Evolutionary conservation across 352 stramenopile species (phyloP), one percentile per base, ranked within the genome.

Genomic region (Pythium brachiatum): DNA sequence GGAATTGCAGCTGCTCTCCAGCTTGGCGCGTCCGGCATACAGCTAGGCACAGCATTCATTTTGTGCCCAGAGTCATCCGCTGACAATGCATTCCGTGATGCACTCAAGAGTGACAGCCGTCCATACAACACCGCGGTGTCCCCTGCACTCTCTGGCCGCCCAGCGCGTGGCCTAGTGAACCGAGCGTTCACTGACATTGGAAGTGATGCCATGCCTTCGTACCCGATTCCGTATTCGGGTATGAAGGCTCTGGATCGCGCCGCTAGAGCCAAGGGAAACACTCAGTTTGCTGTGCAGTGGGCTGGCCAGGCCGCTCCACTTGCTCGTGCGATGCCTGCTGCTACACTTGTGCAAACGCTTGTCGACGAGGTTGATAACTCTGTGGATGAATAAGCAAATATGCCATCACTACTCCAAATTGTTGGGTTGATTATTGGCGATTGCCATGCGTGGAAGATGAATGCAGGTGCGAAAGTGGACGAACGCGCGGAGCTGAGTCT

Each of bases 1-100:
- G 73, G 73, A 1, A 66, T 90, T 27, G 56, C 62, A 7, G 75
- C 76, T 0, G 75, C 72, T 5, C 55, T 79, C 54, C 50, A 61
- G 11, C 66, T 90, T 8, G 81, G 81, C 13, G 81, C 78, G 13
- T 69, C 75, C 2, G 76, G 71, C 5, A 78, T 83, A n/a, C 78
- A 90, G 69, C 74, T 90, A 53, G 81, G 81, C 9, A 86, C 81
- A 0, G 73, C 81, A 15, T 87, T 90, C 53, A 55, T 90, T 13
- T 59, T 78, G 18, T 76, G 72, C 5, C 70, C 80, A 8, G 76
- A 88, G 70, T 65, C 70, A 1, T 64, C 72, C 11, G 77, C 74
- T 16, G 75, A 71, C 7, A 15, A 34, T 23, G 62, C 69, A 27
- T 75, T 79, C 36, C 66, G 74, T 8, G 48, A 70, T 7, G 62